Evolutionary conservation across 306 rosid genomes (phyloP).

Genomic region (Vachellia collinsii): DNA sequence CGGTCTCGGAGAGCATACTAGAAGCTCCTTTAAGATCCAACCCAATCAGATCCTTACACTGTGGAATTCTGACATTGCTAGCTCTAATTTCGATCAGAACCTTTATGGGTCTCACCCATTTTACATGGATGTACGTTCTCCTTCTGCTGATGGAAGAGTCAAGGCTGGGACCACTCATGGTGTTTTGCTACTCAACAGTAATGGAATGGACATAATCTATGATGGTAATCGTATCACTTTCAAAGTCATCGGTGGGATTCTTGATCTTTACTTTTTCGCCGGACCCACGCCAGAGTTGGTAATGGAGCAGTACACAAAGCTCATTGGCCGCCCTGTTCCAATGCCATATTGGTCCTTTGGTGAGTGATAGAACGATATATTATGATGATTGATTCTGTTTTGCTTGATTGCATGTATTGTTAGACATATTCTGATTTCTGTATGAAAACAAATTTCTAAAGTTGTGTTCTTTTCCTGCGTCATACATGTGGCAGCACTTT

Average conservation of each 20-base stretch:
- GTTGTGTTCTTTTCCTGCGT: not conserved
- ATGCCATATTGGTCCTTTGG: slow-evolving; percentile 97
- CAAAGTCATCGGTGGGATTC: slow-evolving; percentile 75
- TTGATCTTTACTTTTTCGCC: slow-evolving; percentile 71
- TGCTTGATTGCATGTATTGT: not conserved
- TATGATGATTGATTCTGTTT: not conserved
- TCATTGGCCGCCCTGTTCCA: slow-evolving; percentile 80
- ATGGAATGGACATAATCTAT: slow-evolving; percentile 81
- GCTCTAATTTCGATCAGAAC: slow-evolving; percentile 53
- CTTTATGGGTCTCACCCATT: slow-evolving; percentile 92
- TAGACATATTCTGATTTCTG: not conserved
- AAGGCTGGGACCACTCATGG: slow-evolving; percentile 69
- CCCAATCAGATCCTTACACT: slow-evolving; percentile 57
- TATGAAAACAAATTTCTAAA: not conserved
- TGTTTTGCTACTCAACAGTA: slow-evolving; percentile 70
- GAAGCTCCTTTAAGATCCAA: slow-evolving; percentile 60
- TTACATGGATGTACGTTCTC: slow-evolving; percentile 70
- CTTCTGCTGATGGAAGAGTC: slow-evolving; percentile 48
- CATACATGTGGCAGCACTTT: not conserved
- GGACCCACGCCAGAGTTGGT: slow-evolving; percentile 76
- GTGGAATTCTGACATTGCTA: slow-evolving; percentile 63
- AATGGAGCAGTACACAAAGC: slow-evolving; percentile 74
- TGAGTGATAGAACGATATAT: slow-evolving; percentile 39
- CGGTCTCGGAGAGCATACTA: slow-evolving; percentile 84
- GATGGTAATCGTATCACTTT: slow-evolving; percentile 66